phyloP scores from a whole-genome alignment of 352 stramenopile species.

The Elongisporangium anandrum region DNA sequence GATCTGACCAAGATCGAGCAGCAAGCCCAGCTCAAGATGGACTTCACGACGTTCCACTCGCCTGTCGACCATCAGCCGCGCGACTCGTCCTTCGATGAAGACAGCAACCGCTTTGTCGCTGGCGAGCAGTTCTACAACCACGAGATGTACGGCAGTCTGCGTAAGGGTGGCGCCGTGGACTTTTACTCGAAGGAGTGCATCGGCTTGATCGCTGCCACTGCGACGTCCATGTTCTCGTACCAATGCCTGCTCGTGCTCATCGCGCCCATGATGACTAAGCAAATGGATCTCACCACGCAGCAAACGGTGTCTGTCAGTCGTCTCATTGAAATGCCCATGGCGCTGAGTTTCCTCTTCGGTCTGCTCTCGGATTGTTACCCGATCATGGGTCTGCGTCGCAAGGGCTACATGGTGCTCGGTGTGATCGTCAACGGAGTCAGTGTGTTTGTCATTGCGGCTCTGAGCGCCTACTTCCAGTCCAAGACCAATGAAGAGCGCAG shows the following conservation, averaged over 20 bases:
- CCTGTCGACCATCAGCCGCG: slow-evolving; percentile 27
- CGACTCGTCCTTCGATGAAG: slow-evolving; percentile 25
- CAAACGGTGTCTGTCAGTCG: slow-evolving; percentile 44
- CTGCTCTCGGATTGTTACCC: slow-evolving; percentile 89
- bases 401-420: slow-evolving; percentile 90
- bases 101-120: slow-evolving; percentile 45
- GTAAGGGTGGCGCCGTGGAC: slow-evolving; percentile 48
- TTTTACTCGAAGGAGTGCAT: slow-evolving; percentile 61
- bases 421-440: slow-evolving; percentile 55
- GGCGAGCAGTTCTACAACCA: slow-evolving; percentile 75
- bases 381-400: slow-evolving; percentile 86
- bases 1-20: neutral
- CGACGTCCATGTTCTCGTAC: slow-evolving; percentile 70
- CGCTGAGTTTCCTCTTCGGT: slow-evolving; percentile 87
- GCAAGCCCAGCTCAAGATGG: slow-evolving; percentile 9
- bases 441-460: slow-evolving; percentile 46
- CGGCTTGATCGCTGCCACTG: slow-evolving; percentile 54
- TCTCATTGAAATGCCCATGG: slow-evolving; percentile 82
- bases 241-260: slow-evolving; percentile 43
- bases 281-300: slow-evolving; percentile 37
- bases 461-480: slow-evolving; percentile 38
- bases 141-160: slow-evolving; percentile 62
- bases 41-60: slow-evolving; percentile 36
- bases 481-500: slow-evolving; percentile 17
- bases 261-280: slow-evolving; percentile 49